Base-by-base conservation (phyloP, 164 flowering plant species). In the Umbellularia californica region DNA sequence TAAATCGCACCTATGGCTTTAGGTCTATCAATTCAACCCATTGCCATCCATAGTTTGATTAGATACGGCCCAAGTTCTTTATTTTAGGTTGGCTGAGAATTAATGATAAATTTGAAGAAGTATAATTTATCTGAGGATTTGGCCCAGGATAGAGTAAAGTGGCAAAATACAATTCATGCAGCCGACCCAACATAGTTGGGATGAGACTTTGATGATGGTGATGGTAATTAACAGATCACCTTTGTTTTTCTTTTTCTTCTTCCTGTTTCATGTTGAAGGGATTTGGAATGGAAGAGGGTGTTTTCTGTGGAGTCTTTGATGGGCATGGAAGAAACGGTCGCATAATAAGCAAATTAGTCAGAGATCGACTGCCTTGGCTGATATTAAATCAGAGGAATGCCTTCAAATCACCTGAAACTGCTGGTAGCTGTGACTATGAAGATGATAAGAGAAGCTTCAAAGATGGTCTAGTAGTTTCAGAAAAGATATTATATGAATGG, bases 321-420 rank as follows among this genome's bases (percentile, higher is more conserved):
- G 97, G 97, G 52, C 98, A 94, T 83, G 98, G 98, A 51, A 71
- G 47, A 76, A 82, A 89, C 79, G 98, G 98, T 3, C 95, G 90
- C 66, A n/a, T 81, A 62, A 90, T 86, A 74, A 94, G 98, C 86
- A 82, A 82, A 70, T 35, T 88, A 7, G 98, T 90, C 74, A 88
- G 87, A 69, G 84, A 87, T 65, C 77, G 80, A 20, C 71, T 82
- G 72, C 79, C 81, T 1, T 7, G 66, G 12, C 23, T 80, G 71
- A 5, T 94, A 60, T 80, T 88, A 17, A 77, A 66, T 65, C 90
- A 88, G 52, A 84, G 74, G 83, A 83, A 76, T 58, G 74, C 78
- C 24, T 64, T 85, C 7, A 71, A 75, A 14, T 19, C 41, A 12
- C 58, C 52, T 25, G 19, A 27, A 12, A 6, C 51, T 10, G 51